Evolutionary conservation across 345 rosid genomes (phyloP), one percentile per base, ranked within the genome.

Genomic region (Hirschfeldia incana): DNA sequence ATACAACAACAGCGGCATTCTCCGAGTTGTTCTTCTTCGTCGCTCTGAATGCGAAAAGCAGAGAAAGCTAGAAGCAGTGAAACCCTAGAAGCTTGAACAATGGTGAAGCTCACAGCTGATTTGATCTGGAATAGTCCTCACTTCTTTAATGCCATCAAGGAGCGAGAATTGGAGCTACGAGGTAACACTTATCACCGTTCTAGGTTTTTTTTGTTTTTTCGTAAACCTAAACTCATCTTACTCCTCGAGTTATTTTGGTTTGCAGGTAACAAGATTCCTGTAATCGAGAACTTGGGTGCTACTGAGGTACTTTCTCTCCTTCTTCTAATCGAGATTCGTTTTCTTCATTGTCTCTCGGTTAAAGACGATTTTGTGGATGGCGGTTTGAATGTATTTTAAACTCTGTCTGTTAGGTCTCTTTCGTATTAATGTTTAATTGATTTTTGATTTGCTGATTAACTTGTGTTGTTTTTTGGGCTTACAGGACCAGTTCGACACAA

Each of bases 111-210:
- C 64, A 89, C 97, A 6, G 99, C 98, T 57, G 99, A 96, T 81
- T 87, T 96, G 92, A 89, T 96, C 65, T 93, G 98, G 97, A 96
- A 93, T 57, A 87, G 98, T 81, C 97, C 98, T 79, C 99, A 96
- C 76, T 96, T 96, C 88, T 96, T 96, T 92, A 96, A 96, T 76
- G 97, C 99, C 76, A 76, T 96, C 11, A 93, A 92, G 86, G 99
- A 96, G 80, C 91, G 99, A 17, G 99, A 96, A 81, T 80, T 96
- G 65, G 98, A 96, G 84, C 98, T 96, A 74, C 94, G 99, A 85
- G 98, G 99, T 39, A 32, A 49, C 27, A 49, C 60, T 73, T 60
- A 16, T 69, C 34, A 59, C 70, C 6, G 32, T 62, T 67, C 55
- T 53, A 74, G 58, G 49, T 28, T 73, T 79, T 77, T 27, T 53